A percentile compares a stretch with the other conserved stretches of the same genome.
Evolutionary conservation across 306 rosid species (phyloP).

Genomic region (Vigna angularis): DNA sequence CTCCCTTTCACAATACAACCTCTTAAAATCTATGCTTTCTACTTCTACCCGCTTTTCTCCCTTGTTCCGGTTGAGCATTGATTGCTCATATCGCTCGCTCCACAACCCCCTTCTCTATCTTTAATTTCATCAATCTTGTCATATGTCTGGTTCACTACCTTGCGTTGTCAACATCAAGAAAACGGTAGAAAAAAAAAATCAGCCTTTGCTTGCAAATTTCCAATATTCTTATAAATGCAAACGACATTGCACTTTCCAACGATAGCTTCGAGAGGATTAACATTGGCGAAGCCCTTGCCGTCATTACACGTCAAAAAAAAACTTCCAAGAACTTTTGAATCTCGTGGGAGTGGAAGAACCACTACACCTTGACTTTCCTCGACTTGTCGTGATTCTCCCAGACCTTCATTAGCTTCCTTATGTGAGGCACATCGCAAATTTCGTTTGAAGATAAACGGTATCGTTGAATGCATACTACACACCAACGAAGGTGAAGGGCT

Average conservation of each 20-base stretch:
- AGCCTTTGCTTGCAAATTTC: conserved; percentile 65
- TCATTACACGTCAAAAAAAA: conserved; percentile 75
- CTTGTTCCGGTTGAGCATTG: too few species aligned
- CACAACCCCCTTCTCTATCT: conserved; percentile 45
- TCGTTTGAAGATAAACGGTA: conserved; percentile 59
- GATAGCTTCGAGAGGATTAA: conserved; percentile 70
- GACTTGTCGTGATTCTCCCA: conserved; percentile 63
- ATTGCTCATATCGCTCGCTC: too few species aligned
- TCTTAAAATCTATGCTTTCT: too few species aligned
- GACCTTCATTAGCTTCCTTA: conserved; percentile 77
- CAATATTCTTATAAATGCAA: conserved; percentile 62
- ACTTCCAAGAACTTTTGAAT: conserved; percentile 50
- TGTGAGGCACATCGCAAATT: conserved; percentile 58
- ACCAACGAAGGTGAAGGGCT: conserved; percentile 67
- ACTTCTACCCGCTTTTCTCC: too few species aligned
- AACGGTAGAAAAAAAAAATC: conserved; percentile 68
- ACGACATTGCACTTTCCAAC: conserved; percentile 82
- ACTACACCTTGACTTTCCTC: conserved; percentile 68
- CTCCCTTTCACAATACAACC: too few species aligned
- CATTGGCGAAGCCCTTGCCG: conserved; percentile 63
- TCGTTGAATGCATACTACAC: conserved; percentile 63
- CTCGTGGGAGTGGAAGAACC: conserved; percentile 82
- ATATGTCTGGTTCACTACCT: conserved; percentile 53
- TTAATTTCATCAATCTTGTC: conserved; percentile 56
- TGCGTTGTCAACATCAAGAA: conserved; percentile 63